Conservation (phyloP, 768 basidiomycete genomes). For the Suillus weaverae region DNA sequence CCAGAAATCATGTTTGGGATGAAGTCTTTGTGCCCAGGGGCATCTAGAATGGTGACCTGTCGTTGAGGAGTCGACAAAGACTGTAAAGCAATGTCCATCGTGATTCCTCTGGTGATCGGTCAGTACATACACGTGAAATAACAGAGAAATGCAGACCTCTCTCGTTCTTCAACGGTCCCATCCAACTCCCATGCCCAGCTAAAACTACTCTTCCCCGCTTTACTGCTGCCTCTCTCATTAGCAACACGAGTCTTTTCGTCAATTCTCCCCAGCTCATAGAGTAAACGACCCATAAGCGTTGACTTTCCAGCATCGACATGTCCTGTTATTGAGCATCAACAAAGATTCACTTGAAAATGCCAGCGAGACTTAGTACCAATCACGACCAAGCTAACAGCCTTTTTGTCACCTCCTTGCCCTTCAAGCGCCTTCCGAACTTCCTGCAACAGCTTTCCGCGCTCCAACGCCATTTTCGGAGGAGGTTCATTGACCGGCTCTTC, state of each 20-base stretch:
- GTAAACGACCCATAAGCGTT: constrained; percentile 90
- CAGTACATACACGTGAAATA: constrained; percentile 1
- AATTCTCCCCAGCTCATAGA: constrained; percentile 89
- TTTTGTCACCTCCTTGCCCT: constrained; percentile 53
- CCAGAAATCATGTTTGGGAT: constrained; percentile 99
- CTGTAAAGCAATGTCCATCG: constrained; percentile 94
- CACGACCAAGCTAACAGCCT: constrained; percentile 83
- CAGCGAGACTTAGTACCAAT: constrained; percentile 59
- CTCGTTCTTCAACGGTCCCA: constrained; percentile 88
- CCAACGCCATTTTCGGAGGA: constrained; percentile 63
- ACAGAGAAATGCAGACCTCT: constrained; percentile 56
- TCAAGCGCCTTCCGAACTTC: constrained; percentile 64
- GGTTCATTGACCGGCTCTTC: constrained; percentile 46
- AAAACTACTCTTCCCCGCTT: constrained; percentile 92
- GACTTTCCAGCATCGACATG: constrained; percentile 99
- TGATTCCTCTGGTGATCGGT: constrained; percentile 73
- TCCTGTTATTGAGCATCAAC: constrained; percentile 47
- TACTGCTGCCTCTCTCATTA: constrained; percentile 88
- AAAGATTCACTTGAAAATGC: constrained; percentile 1
- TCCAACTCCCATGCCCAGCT: constrained; percentile 99
- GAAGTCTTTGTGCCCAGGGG: constrained; percentile 96
- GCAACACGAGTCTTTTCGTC: constrained; percentile 81
- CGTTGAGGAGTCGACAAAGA: constrained; percentile 71
- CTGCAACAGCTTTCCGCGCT: constrained; percentile 80
- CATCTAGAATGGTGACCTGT: constrained; percentile 91